These are phyloP conservation scores for Erysimum cheiri DNA, from an alignment of 441 rosid species.

Conservation along the genomic window DNA sequence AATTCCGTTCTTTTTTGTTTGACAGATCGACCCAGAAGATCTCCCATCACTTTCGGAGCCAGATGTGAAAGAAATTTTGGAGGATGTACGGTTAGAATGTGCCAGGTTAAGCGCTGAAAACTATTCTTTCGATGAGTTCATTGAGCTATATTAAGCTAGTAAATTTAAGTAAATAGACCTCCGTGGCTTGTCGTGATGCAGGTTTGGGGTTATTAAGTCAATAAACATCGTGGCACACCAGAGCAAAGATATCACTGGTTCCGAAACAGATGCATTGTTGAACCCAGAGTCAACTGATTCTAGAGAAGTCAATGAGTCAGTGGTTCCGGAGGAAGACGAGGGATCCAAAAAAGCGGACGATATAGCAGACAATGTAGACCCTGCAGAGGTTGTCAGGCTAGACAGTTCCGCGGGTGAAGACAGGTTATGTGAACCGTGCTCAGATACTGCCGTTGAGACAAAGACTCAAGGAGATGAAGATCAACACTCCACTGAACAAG, in stretches of 20 bases:
- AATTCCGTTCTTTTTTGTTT: slow-evolving; percentile 21
- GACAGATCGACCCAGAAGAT: slow-evolving; percentile 66
- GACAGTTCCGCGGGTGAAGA: slow-evolving; percentile 43
- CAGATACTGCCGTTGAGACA: slow-evolving; percentile 33
- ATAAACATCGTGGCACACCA: slow-evolving; percentile 60
- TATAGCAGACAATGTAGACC: slow-evolving; percentile 39
- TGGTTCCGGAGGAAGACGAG: slow-evolving; percentile 32
- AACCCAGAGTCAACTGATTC: slow-evolving; percentile 24
- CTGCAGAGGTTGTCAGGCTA: slow-evolving; percentile 39
- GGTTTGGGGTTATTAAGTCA: slow-evolving; percentile 89
- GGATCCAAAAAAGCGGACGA: slow-evolving; percentile 34
- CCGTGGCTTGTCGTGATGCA: slow-evolving; percentile 50
- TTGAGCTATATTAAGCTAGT: slow-evolving; percentile 15
- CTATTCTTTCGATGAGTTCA: slow-evolving; percentile 37
- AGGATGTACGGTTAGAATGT: slow-evolving; percentile 89
- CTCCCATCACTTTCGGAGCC: slow-evolving; percentile 55
- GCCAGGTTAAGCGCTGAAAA: slow-evolving; percentile 59
- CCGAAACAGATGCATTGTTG: slow-evolving; percentile 40
- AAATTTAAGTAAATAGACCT: slow-evolving; percentile 9
- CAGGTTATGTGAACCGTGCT: slow-evolving; percentile 42
- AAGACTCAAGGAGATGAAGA: slow-evolving; percentile 33
- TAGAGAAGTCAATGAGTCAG: slow-evolving; percentile 37
- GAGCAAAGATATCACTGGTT: slow-evolving; percentile 36
- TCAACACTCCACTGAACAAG: slow-evolving; percentile 40
- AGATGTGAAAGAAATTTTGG: slow-evolving; percentile 83